A percentile compares a stretch with the other conserved stretches of the same genome.
These are phyloP conservation scores for Ascochyta viciae-villosae DNA, from an alignment of 2,329 filamentous ascomycete species.

Conservation along the genomic window DNA sequence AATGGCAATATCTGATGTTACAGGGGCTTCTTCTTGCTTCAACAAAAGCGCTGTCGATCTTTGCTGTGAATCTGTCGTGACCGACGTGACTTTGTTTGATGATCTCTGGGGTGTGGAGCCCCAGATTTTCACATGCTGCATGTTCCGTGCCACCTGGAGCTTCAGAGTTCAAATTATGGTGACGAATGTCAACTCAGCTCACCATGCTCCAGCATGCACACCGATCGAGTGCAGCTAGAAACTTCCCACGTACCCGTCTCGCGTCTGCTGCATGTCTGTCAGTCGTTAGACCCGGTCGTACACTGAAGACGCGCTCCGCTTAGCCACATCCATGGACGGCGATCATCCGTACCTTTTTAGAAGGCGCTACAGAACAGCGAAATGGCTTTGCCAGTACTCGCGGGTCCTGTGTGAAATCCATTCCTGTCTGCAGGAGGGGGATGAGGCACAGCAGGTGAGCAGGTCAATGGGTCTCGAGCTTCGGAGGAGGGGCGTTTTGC, in stretches of 20 bases:
- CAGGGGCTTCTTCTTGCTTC: no score
- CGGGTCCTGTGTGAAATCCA: not conserved
- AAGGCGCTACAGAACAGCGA: not conserved
- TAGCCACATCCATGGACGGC: slow-evolving; percentile 4
- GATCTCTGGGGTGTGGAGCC: slow-evolving; percentile 16
- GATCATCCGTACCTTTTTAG: not conserved
- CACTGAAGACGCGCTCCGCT: slow-evolving; percentile 1
- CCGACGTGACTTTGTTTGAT: not conserved
- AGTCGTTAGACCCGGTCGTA: not conserved
- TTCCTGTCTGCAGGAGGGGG: not conserved
- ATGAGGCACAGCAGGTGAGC: slow-evolving; percentile 3
- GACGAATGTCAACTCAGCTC: not conserved
- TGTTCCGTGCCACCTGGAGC: not conserved
- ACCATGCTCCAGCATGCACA: not conserved
- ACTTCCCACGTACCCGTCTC: slow-evolving; percentile 2
- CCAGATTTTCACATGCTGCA: slow-evolving; percentile 21
- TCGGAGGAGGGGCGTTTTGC: slow-evolving; percentile 22
- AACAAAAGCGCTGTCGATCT: not conserved
- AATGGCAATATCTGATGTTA: no score
- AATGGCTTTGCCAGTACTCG: not conserved
- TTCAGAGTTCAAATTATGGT: not conserved
- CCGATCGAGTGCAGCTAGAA: not conserved
- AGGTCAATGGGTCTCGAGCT: slow-evolving; percentile 1
- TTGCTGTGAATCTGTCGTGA: not conserved
- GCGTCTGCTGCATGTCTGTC: not conserved